Base-by-base conservation (phyloP, 1,284 basidiomycete species). In the Ustilago sp. region DNA sequence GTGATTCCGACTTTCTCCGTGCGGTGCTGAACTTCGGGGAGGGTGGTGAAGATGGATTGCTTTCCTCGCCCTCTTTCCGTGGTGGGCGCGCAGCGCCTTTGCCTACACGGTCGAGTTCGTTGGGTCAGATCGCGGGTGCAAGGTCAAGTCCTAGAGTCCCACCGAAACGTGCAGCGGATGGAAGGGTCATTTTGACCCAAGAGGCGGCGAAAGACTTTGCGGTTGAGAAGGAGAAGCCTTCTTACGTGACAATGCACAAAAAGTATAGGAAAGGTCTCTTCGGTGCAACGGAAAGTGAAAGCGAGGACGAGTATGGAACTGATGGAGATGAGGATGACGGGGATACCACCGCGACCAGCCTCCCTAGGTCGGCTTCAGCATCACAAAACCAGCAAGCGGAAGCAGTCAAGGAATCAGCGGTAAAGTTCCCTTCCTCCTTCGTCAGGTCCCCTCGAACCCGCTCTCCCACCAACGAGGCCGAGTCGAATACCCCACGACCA, bases 251-350 rank as follows among this genome's bases (percentile, higher is more conserved):
- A 8, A 59, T 69, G 5, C 45, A 70, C n/a, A 36, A 41, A n/a
- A 63, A 58, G 50, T 67, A 58, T 23, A 64, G 77, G 2, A 64
- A 59, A 17, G 77, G 74, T 19, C 43, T 77, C 32, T 77, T 80
- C 28, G 47, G 67, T 8, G 53, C 61, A 31, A 57, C 65, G 0
- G 69, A 70, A 5, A 45, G 43, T 19, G 80, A 82, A 12, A 77
- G 74, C 0, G 79, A 82, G 45, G 80, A 82, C 38, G 79, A 81
- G n/a, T 82, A 80, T 41, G 79, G 79, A 2, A 55, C 66, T 23
- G 77, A 80, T 4, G 65, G 75, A 15, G 59, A 58, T 9, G 59
- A 60, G 11, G 58, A 58, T 9, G 57, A 60, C 6, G 35, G 43
- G 32, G 17, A 28, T 39, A 32, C 19, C 41, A 43, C 17, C 12